Percentiles rank a stretch among this genome's conserved stretches.
These are phyloP conservation scores for Mortierella claussenii DNA, from an alignment of 192 early-diverging fungal genomes.

Conservation along the genomic window DNA sequence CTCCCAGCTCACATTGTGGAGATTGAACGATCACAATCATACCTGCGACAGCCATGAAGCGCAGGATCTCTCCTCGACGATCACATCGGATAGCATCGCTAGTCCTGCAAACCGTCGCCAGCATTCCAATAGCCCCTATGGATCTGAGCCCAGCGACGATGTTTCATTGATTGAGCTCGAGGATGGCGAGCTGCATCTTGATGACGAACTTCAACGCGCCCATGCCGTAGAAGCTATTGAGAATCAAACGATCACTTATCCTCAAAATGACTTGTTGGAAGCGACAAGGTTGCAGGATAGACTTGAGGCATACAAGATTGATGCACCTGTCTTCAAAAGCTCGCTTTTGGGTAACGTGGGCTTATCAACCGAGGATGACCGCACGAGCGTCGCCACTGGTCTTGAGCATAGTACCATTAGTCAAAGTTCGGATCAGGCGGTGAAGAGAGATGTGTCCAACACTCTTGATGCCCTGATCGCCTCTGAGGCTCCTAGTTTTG, in stretches of 20 bases:
- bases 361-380: no score
- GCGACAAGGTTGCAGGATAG: constrained; percentile 20
- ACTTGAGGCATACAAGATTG: constrained; percentile 16
- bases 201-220: background rate
- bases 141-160: constrained; percentile 20
- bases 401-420: no score
- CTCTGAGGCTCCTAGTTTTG: constrained; percentile 35
- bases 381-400: no score
- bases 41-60: background rate
- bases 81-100: constrained; percentile 8
- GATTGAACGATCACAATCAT: constrained; percentile 3
- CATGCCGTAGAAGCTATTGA: background rate
- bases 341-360: background rate
- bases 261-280: constrained; percentile 10
- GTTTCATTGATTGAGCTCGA: constrained; percentile 44
- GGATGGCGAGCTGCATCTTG: constrained; percentile 16
- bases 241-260: constrained; percentile 13
- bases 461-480: constrained; percentile 21
- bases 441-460: background rate
- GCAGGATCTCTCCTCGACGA: constrained; percentile 14
- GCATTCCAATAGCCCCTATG: background rate
- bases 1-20: constrained; percentile 14
- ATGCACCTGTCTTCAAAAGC: constrained; percentile 22
- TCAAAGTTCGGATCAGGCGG: background rate
- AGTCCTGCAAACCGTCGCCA: background rate